Base-by-base conservation (phyloP, 306 rosid species). In the Bauhinia variegata region DNA sequence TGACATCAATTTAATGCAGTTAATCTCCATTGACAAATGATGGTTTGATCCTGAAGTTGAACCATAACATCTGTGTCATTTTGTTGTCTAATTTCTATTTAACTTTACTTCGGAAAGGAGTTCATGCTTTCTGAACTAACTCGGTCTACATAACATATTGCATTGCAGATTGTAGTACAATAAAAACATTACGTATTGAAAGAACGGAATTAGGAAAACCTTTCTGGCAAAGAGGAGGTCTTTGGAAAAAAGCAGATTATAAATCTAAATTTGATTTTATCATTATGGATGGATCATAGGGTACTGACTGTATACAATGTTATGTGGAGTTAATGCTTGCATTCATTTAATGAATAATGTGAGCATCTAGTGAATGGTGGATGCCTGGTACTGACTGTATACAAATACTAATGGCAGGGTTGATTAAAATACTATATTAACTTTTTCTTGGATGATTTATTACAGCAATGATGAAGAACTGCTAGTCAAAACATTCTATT, bases 21-120 rank as follows among this genome's bases (percentile, higher is more conserved):
- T n/a, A 13, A 71, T 43, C 18, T 51, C 37, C 66, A 12, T 46
- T 47, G 19, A 9, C 16, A 41, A 8, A n/a, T 23, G 52, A 16
- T n/a, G n/a, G n/a, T n/a, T n/a, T 51, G 63, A 67, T 31, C 63
- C 38, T 39, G 63, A 48, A 78, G 46, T 23, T 23, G 28, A 23
- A 23, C 43, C 34, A 30, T 54, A 53, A n/a, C n/a, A n/a, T n/a
- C n/a, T n/a, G n/a, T 6, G 12, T 31, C 51, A 30, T 62, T 17
- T 48, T 3, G 15, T 77, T 23, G 52, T 23, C 28, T 23, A 23
- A 30, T 43, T 63, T 31, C 28, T 23, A 63, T 46, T 14, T n/a
- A 14, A 11, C 50, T 30, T 31, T 44, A 23, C 18, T 63, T 4
- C 8, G 38, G 9, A 19, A 37, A 7, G 67, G 57, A 66, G 58